phyloP scores from a whole-genome alignment of 2,329 filamentous ascomycete genomes.

The Biscogniauxia sp. region DNA sequence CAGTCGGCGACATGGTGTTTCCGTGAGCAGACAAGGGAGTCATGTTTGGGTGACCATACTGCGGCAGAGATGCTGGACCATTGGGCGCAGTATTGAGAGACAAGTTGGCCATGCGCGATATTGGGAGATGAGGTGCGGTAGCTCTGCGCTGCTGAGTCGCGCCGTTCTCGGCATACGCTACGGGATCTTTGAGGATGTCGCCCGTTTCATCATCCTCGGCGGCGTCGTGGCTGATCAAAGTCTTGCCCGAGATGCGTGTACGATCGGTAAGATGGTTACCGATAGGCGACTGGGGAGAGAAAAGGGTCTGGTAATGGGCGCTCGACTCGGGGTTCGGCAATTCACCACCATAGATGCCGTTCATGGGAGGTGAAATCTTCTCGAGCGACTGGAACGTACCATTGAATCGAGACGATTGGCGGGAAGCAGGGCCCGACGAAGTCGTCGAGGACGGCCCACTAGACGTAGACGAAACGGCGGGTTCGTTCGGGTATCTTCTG shows the following conservation, averaged over 20 bases:
- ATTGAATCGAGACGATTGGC: conserved; percentile 60
- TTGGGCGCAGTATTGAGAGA: conserved; percentile 68
- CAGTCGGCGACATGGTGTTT: conserved; percentile 55
- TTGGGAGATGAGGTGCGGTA: conserved; percentile 70
- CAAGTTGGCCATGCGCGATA: conserved; percentile 65
- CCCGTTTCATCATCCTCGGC: conserved; percentile 70
- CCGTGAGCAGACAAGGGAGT: conserved; percentile 40
- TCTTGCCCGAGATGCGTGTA: conserved; percentile 62
- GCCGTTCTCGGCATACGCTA: conserved; percentile 72
- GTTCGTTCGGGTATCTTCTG: conserved; percentile 54
- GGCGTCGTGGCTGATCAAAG: conserved; percentile 67
- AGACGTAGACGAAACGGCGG: conserved; percentile 37
- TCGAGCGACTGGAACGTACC: conserved; percentile 61
- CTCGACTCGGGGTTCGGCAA: conserved; percentile 56
- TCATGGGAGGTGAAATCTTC: conserved; percentile 60
- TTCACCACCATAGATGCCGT: conserved; percentile 53
- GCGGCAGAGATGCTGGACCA: conserved; percentile 53
- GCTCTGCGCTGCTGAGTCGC: conserved; percentile 59
- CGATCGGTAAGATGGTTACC: conserved; percentile 66
- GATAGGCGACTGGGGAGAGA: conserved; percentile 72
- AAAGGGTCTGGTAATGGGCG: conserved; percentile 59
- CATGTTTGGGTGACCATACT: conserved; percentile 39
- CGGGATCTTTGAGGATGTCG: conserved; percentile 68
- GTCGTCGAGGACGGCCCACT: conserved; percentile 42
- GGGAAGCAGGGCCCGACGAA: conserved; percentile 45